Base-by-base conservation (phyloP, 768 basidiomycete species). In the Cystoderma amianthinum region DNA sequence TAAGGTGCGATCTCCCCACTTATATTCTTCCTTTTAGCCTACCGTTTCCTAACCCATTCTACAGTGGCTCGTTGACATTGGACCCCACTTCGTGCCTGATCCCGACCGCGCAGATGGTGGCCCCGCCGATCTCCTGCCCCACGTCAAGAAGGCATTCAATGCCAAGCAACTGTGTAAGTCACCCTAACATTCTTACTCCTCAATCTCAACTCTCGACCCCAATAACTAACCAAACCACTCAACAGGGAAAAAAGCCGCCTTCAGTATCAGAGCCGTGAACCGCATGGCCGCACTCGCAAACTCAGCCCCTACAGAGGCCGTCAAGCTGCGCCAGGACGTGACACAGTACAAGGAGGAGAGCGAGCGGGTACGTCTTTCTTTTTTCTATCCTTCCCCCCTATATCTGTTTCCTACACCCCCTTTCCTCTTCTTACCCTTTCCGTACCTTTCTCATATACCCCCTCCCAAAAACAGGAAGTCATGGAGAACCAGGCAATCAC, bases 131-230 rank as follows among this genome's bases (percentile, higher is more conserved):
- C 70, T 98, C 53, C 64, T 97, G 51, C 94, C 95, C 20, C 77
- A 85, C 34, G 85, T 98, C 62, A 88, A 82, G 72, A 87, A 79
- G 63, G 83, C 80, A 21, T 93, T 96, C 66, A 80, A 96, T 57
- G 92, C 90, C 22, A 87, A 77, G 67, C 78, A 76, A 63, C 79
- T 88, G 13, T 95, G 89, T 90, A 54, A 41, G 85, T 72, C 13
- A 32, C 32, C n/a, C n/a, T n/a, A n/a, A n/a, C n/a, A n/a, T n/a
- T n/a, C n/a, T n/a, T n/a, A n/a, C 4, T 23, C 17, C 12, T 42
- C 18, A 37, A 19, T 23, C 32, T 38, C 20, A 5, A 16, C 12
- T 19, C 11, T 47, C 39, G 32, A 35, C 28, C 34, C 36, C n/a
- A 32, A 18, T 48, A 4, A 19, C 38, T 10, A n/a, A n/a, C n/a